phyloP scores from a whole-genome alignment of 441 rosid species.

The Gossypium laxum region DNA sequence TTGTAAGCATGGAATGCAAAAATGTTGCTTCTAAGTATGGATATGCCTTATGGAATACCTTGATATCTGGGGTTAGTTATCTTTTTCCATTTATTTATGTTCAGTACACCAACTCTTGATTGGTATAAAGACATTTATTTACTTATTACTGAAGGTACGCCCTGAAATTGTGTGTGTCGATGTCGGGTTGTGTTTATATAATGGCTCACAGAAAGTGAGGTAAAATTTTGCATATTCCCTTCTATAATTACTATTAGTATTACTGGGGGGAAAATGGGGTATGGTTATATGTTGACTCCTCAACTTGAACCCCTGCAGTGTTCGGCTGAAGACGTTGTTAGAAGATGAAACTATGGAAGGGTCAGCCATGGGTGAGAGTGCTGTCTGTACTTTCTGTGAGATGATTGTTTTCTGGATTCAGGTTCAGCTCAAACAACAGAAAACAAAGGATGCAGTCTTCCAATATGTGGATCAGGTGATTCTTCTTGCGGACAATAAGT shows the following conservation, averaged over 20 bases:
- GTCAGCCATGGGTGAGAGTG: conserved; percentile 18
- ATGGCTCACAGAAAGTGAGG: conserved; percentile 21
- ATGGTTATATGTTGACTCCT: background rate
- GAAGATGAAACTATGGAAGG: conserved; percentile 11
- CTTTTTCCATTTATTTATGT: background rate
- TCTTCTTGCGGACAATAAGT: background rate
- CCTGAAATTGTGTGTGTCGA: conserved; percentile 51
- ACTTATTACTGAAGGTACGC: conserved; percentile 27
- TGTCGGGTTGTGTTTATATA: conserved; percentile 36
- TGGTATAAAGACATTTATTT: background rate
- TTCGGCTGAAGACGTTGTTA: conserved; percentile 18
- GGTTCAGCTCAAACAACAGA: conserved; percentile 43
- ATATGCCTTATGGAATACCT: conserved; percentile 37
- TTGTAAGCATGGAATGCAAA: conserved; percentile 45
- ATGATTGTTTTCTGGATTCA: conserved; percentile 52
- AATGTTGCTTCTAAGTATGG: conserved; percentile 31
- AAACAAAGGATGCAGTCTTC: conserved; percentile 33
- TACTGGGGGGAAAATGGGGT: background rate
- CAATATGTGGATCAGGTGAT: conserved; percentile 37
- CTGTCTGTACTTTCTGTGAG: conserved; percentile 41
- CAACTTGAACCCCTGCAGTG: conserved; percentile 14
- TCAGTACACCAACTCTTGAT: background rate
- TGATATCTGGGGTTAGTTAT: conserved; percentile 40
- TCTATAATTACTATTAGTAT: background rate
- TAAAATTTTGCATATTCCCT: conserved; percentile 3